These are phyloP conservation scores for Heterobasidion irregulare DNA, from an alignment of 1,284 basidiomycete species.

Conservation along the genomic window DNA sequence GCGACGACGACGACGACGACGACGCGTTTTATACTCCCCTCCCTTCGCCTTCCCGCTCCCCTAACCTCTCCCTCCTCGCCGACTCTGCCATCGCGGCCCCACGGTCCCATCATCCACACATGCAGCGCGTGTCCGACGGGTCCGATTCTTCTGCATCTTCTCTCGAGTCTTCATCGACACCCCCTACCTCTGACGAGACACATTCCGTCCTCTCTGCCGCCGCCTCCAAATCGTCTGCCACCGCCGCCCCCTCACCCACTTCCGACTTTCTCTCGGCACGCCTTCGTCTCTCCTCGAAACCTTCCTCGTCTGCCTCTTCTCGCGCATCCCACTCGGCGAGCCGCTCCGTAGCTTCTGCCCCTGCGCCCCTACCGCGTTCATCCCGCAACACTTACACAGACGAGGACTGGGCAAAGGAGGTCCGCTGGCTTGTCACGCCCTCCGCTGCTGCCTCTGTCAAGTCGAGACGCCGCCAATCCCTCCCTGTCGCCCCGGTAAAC, in stretches of 20 bases:
- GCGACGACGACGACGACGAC: conserved; percentile 27
- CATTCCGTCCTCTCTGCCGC: conserved; percentile 11
- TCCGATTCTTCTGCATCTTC: conserved; percentile 22
- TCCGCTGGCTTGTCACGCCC: conserved; percentile 48
- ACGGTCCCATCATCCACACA: conserved; percentile 9
- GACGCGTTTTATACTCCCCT: conserved; percentile 42
- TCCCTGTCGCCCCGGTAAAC: conserved; percentile 1
- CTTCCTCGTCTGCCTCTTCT: not conserved
- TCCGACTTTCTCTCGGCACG: not conserved
- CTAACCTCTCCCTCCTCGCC: conserved; percentile 31
- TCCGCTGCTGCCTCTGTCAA: conserved; percentile 16
- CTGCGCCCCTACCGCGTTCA: conserved; percentile 4
- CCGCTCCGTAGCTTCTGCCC: conserved; percentile 1
- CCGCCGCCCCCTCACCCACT: not conserved
- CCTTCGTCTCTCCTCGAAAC: not conserved
- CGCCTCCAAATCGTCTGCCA: not conserved
- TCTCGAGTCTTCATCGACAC: conserved; percentile 19
- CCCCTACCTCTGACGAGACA: conserved; percentile 19
- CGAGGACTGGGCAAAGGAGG: conserved; percentile 56
- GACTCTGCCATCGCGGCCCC: conserved; percentile 7
- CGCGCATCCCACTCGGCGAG: not conserved
- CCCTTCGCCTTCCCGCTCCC: conserved; percentile 35
- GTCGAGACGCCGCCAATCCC: not conserved
- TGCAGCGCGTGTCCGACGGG: conserved; percentile 4
- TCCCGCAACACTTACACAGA: conserved; percentile 30